Conservation (phyloP, 192 early-diverging fungal genomes). For the Lunasporangiospora selenospora region DNA sequence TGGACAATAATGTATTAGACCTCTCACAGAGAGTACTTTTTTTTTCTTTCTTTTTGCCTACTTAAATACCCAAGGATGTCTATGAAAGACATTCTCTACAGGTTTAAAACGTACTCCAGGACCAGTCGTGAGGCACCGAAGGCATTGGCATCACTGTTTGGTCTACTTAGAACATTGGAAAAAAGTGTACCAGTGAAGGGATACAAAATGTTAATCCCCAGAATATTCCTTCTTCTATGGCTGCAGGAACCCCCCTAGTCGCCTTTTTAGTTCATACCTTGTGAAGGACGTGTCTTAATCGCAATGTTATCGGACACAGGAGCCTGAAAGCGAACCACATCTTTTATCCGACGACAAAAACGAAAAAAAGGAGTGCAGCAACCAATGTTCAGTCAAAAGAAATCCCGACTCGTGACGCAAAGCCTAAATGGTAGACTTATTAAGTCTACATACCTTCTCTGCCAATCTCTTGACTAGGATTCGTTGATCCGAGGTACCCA, state of each 20-base stretch:
- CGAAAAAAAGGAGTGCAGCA: background rate
- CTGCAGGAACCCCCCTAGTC: background rate
- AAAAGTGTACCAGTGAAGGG: background rate
- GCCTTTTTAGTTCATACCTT: background rate
- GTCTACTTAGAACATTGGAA: background rate
- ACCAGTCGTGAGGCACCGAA: conserved; percentile 1
- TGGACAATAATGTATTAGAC: too few relatives aligned
- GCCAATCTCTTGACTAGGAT: background rate
- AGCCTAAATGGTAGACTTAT: too few relatives aligned
- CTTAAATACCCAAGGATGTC: too few relatives aligned
- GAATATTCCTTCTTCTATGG: background rate
- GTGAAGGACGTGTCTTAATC: background rate
- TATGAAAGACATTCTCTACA: background rate
- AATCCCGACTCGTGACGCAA: too few relatives aligned
- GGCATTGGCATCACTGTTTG: background rate
- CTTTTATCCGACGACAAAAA: too few relatives aligned
- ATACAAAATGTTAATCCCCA: too few relatives aligned
- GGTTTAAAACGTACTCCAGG: background rate
- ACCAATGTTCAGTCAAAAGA: background rate
- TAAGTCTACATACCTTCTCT: background rate
- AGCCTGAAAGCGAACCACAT: background rate
- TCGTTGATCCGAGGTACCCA: background rate
- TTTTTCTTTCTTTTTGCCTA: too few relatives aligned
- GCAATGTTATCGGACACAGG: background rate
- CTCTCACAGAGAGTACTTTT: too few relatives aligned